Evolutionary conservation across 2,329 filamentous ascomycete genomes (phyloP).

Genomic region (Cryphonectria japonica): DNA sequence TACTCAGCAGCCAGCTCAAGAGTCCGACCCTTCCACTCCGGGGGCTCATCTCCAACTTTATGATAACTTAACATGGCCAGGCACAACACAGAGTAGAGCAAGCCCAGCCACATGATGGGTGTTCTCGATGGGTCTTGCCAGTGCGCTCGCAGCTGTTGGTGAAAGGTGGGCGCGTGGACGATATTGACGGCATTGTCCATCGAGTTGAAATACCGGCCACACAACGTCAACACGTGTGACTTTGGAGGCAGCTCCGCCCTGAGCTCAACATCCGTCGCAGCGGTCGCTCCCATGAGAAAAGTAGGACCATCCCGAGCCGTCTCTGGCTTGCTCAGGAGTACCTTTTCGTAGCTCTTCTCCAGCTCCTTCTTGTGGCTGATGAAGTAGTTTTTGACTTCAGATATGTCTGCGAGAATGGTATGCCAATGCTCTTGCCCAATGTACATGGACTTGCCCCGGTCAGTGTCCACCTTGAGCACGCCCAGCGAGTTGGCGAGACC

Average conservation of each 20-base stretch:
- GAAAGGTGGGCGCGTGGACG: slow-evolving; percentile 83
- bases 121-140: slow-evolving; percentile 76
- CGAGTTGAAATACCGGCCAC: slow-evolving; percentile 90
- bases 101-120: slow-evolving; percentile 75
- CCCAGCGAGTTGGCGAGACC: slow-evolving; percentile 74
- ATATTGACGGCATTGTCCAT: slow-evolving; percentile 72
- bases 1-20: slow-evolving; percentile 67
- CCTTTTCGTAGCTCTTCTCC: slow-evolving; percentile 77
- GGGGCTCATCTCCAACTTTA: slow-evolving; percentile 77
- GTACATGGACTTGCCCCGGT: slow-evolving; percentile 79
- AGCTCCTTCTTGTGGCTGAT: slow-evolving; percentile 83
- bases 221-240: slow-evolving; percentile 79
- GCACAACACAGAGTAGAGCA: slow-evolving; percentile 77
- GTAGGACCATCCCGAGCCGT: slow-evolving; percentile 68
- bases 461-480: slow-evolving; percentile 78
- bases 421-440: slow-evolving; percentile 85
- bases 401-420: slow-evolving; percentile 77
- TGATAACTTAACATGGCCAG: slow-evolving; percentile 80
- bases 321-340: slow-evolving; percentile 69
- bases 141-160: slow-evolving; percentile 67
- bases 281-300: slow-evolving; percentile 76
- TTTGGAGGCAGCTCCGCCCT: slow-evolving; percentile 80
- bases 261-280: slow-evolving; percentile 75
- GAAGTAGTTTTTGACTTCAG: slow-evolving; percentile 94
- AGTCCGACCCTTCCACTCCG: slow-evolving; percentile 72